These are phyloP conservation scores for Suillus americanus DNA, from an alignment of 768 basidiomycete species.

Conservation along the genomic window DNA sequence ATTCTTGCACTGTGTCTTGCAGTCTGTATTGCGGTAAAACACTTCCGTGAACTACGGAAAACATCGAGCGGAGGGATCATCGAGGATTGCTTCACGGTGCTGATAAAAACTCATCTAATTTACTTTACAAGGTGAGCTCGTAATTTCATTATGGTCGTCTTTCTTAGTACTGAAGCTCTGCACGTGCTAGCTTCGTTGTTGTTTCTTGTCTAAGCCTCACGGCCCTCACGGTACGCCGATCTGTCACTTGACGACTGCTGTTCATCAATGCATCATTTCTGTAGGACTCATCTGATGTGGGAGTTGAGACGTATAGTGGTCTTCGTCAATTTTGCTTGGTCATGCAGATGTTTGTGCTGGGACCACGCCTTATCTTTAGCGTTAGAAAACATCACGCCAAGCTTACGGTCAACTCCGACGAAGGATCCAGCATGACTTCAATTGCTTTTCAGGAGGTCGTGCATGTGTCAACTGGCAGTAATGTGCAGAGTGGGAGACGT, in stretches of 20 bases:
- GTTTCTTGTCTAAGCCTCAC: not conserved
- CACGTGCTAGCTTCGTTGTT: not conserved
- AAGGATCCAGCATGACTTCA: too few relatives aligned
- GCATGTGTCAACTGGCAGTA: too few relatives aligned
- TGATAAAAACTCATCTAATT: not conserved
- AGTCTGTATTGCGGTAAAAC: not conserved
- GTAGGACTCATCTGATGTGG: not conserved
- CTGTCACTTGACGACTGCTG: not conserved
- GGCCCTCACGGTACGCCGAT: not conserved
- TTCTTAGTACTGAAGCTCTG: not conserved
- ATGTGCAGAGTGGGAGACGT: too few relatives aligned
- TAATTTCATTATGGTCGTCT: not conserved
- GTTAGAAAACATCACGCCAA: too few relatives aligned
- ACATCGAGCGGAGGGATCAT: not conserved
- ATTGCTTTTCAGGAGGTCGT: too few relatives aligned
- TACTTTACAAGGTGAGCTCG: not conserved
- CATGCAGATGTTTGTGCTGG: too few relatives aligned
- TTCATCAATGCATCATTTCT: not conserved
- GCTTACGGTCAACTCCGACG: too few relatives aligned
- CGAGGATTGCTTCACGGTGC: not conserved
- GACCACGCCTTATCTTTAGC: too few relatives aligned
- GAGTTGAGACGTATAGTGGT: not conserved
- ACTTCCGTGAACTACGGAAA: not conserved
- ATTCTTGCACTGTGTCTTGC: not conserved
- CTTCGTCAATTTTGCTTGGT: too few relatives aligned